Conservation (phyloP, 805 yeast genomes). For the Yamadazyma endophytica region DNA sequence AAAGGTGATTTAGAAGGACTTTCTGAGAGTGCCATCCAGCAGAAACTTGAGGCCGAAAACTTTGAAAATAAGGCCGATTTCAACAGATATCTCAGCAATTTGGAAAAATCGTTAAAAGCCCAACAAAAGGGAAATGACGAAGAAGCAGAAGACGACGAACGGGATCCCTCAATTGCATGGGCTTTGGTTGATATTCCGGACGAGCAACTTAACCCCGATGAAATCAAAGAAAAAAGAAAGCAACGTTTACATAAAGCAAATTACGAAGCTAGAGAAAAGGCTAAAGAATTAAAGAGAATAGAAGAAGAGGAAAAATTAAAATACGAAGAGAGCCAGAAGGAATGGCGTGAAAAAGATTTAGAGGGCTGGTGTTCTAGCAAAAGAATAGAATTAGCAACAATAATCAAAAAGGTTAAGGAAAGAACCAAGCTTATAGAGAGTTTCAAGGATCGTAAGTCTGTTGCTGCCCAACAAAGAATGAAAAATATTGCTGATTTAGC, state of each 20-base stretch:
- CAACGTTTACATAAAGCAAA: constrained; percentile 82
- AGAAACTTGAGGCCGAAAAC: constrained; percentile 63
- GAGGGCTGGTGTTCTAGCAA: constrained; percentile 77
- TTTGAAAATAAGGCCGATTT: constrained; percentile 74
- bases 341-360: constrained; percentile 74
- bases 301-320: constrained; percentile 59
- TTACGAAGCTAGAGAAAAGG: constrained; percentile 81
- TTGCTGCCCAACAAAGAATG: constrained; percentile 91
- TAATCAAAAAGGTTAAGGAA: constrained; percentile 64
- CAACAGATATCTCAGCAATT: constrained; percentile 54
- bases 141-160: constrained; percentile 27
- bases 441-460: constrained; percentile 81
- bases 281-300: constrained; percentile 70
- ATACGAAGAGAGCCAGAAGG: constrained; percentile 59
- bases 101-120: constrained; percentile 66
- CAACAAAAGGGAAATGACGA: constrained; percentile 67
- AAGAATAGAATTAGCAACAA: constrained; percentile 51
- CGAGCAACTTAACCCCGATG: constrained; percentile 73
- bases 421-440: constrained; percentile 69
- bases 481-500: constrained; percentile 85
- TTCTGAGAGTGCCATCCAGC: constrained; percentile 47
- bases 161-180: constrained; percentile 53
- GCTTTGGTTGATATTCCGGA: constrained; percentile 83
- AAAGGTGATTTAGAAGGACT: constrained; percentile 47
- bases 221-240: constrained; percentile 79